Percentiles rank a stretch among this genome's conserved stretches.
Conservation (phyloP, 1,139 yeast species). For the Pichia sp. region DNA sequence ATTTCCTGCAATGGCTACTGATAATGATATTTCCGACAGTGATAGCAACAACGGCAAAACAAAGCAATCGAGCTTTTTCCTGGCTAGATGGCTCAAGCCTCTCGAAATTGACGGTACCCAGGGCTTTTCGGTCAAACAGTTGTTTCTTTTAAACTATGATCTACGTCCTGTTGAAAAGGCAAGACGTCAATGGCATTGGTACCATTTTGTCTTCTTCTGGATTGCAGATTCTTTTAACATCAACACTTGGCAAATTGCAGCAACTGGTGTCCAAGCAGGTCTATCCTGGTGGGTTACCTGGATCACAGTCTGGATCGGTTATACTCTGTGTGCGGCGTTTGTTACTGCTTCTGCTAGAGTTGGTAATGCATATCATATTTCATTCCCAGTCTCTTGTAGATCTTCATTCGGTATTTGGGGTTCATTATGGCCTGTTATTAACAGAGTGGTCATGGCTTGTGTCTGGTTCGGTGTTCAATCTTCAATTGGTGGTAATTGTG, state of each 20-base stretch:
- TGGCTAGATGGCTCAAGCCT: constrained; percentile 47
- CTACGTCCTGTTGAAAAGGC: constrained; percentile 66
- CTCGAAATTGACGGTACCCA: constrained; percentile 25
- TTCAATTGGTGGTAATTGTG: constrained; percentile 77
- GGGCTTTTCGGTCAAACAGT: constrained; percentile 39
- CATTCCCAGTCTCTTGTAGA: constrained; percentile 72
- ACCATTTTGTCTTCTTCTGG: constrained; percentile 74
- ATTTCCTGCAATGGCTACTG: constrained; percentile 20
- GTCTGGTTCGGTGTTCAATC: constrained; percentile 84
- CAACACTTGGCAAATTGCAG: constrained; percentile 87
- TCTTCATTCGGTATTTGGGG: constrained; percentile 75
- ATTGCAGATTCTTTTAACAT: constrained; percentile 81
- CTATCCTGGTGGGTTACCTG: constrained; percentile 88
- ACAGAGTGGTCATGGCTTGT: constrained; percentile 76
- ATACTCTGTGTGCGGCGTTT: constrained; percentile 42
- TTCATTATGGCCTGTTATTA: constrained; percentile 71
- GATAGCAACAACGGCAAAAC: constrained; percentile 24
- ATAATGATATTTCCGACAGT: too few species aligned
- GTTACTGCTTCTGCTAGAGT: constrained; percentile 60
- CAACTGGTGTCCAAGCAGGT: constrained; percentile 69
- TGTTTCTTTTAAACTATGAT: constrained; percentile 65
- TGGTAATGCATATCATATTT: constrained; percentile 68
- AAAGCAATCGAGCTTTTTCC: constrained; percentile 30
- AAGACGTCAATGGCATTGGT: constrained; percentile 77
- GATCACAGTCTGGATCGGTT: constrained; percentile 73